Conservation (phyloP, 805 yeast genomes). For the Grigorovia transvaalensis region DNA sequence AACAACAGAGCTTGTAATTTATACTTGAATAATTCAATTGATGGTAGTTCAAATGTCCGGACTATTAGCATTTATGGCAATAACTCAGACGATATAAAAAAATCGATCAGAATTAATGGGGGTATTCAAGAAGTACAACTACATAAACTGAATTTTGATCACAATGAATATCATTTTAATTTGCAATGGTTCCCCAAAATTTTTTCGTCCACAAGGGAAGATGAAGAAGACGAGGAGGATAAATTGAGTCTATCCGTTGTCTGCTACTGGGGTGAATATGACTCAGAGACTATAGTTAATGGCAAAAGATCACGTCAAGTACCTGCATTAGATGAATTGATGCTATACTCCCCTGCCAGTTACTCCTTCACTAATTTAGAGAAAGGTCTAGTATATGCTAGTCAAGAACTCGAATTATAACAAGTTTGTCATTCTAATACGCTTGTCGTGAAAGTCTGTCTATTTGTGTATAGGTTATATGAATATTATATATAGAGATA, state of each 20-base stretch:
- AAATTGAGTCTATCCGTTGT: constrained; percentile 47
- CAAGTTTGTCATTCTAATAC: neutral
- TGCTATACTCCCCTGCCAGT: constrained; percentile 56
- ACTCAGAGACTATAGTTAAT: constrained; percentile 32
- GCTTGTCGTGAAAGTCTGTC: no score
- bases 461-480: no score
- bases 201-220: constrained; percentile 27
- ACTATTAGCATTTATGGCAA: constrained; percentile 39
- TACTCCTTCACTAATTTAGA: constrained; percentile 54
- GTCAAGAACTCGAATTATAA: constrained; percentile 37
- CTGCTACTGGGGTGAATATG: constrained; percentile 76
- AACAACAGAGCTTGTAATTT: constrained; percentile 58
- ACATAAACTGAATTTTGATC: constrained; percentile 55
- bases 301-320: constrained; percentile 35
- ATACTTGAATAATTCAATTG: constrained; percentile 37
- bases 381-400: constrained; percentile 58
- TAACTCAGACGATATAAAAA: constrained; percentile 30
- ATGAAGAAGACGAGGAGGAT: constrained; percentile 24
- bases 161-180: constrained; percentile 44
- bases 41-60: constrained; percentile 50
- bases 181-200: constrained; percentile 69
- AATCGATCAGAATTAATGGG: constrained; percentile 36
- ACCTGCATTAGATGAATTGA: constrained; percentile 64
- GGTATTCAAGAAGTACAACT: constrained; percentile 60
- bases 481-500: no score